phyloP scores from a whole-genome alignment of 2,329 filamentous ascomycete species.

The Tolypocladium ovalisporum region DNA sequence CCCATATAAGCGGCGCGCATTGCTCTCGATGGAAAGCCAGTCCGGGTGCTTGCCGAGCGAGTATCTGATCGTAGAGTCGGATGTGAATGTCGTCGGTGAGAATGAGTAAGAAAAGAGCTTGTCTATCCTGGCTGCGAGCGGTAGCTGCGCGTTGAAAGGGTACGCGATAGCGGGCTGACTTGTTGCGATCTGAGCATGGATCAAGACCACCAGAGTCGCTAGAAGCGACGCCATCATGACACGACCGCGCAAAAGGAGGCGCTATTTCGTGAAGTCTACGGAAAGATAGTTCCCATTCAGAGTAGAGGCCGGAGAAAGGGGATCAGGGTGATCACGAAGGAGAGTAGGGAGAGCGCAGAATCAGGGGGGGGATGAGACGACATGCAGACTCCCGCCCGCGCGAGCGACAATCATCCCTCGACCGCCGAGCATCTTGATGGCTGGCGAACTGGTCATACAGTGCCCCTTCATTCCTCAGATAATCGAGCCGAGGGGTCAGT shows the following conservation, averaged over 20 bases:
- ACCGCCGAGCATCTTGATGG: conserved; percentile 14
- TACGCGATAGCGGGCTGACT: conserved; percentile 42
- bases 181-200: conserved; percentile 17
- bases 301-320: conserved; percentile 2
- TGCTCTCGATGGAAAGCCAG: conserved; percentile 65
- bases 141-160: conserved; percentile 76
- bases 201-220: conserved; percentile 14
- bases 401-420: conserved; percentile 10
- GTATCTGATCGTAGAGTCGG: conserved; percentile 54
- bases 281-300: conserved; percentile 7
- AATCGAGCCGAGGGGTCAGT: conserved; percentile 8
- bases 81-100: conserved; percentile 62
- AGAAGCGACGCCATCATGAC: conserved; percentile 19
- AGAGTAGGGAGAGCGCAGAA: conserved; percentile 6
- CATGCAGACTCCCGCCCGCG: conserved; percentile 3
- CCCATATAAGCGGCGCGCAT: conserved; percentile 56
- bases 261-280: conserved; percentile 8
- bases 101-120: conserved; percentile 61
- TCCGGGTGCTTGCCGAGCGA: conserved; percentile 51
- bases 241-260: conserved; percentile 10
- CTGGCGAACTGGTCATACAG: conserved; percentile 18
- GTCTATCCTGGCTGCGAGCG: conserved; percentile 61
- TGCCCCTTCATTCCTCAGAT: conserved; percentile 27
- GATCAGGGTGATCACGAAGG: conserved; percentile 5
- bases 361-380: conserved; percentile 2